Evolutionary conservation across 164 flowering plant genomes (phyloP), one percentile per base, ranked within the genome.

Genomic region (Tetrastigma voinierianum): DNA sequence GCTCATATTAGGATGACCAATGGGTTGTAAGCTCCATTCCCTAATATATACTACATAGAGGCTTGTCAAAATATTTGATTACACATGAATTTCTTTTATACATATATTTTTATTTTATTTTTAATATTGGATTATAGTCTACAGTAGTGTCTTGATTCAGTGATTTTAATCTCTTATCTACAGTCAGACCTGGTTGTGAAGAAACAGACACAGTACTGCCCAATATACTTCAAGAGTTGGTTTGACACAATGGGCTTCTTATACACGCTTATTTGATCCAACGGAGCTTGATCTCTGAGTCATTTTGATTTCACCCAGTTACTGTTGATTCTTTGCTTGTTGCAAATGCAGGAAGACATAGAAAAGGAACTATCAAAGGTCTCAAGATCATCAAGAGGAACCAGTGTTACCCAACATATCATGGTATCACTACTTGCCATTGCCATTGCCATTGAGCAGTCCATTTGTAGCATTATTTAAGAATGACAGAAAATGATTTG

Each of bases 151-250:
- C 40, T 32, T 32, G 40, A 32, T 32, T 32, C 40, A 32, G 40
- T 32, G 40, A 32, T 32, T 32, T 32, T 32, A 32, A 66, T 45
- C 0, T 56, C 53, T 74, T 14, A 51, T 72, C 9, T 73, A 61
- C 90, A 95, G 99, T 95, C 99, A 7, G 97, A 92, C 15, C 96
- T n/a, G n/a, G 78, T 95, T 63, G 90, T 87, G 83, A 92, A 83
- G n/a, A n/a, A 81, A 73, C 84, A 86, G 73, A 90, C 73, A 70
- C 87, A 94, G 6, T 95, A 82, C 69, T 87, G 86, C 72, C 99
- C 99, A 21, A 77, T 95, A 68, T 95, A 86, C 72, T 92, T 92
- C 71, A 72, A 95, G 90, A 97, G 98, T 94, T 61, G 70, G 82
- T 73, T 65, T 71, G 48, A 62, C 10, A 32, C 40, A 11, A 68